Evolutionary conservation across 352 stramenopile genomes (phyloP).

Genomic region (Phytophthora pluvialis): DNA sequence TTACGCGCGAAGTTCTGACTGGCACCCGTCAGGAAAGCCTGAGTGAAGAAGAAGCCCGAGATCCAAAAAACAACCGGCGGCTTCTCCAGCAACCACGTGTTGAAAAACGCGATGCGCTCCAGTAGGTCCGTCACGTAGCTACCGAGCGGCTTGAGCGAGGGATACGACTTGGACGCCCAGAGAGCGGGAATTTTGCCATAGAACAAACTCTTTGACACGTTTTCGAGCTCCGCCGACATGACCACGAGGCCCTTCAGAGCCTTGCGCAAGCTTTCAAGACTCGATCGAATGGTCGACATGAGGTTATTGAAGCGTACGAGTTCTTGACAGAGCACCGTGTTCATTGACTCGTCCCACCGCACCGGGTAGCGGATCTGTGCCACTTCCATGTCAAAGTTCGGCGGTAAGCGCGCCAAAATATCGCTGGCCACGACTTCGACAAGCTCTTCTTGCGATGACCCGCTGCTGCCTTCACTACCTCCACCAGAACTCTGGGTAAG

Average conservation of each 20-base stretch:
- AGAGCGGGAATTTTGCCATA: conserved; percentile 92
- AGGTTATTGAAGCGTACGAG: conserved; percentile 95
- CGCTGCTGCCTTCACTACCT: conserved; percentile 57
- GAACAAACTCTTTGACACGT: conserved; percentile 91
- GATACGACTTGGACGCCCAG: conserved; percentile 93
- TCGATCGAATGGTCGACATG: conserved; percentile 85
- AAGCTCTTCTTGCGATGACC: conserved; percentile 91
- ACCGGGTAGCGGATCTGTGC: conserved; percentile 93
- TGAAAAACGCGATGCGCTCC: conserved; percentile 91
- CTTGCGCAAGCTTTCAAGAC: conserved; percentile 87
- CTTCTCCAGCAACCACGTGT: conserved; percentile 89
- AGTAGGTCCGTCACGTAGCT: conserved; percentile 93
- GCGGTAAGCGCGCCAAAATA: conserved; percentile 85
- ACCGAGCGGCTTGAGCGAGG: conserved; percentile 92
- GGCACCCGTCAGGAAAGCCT: conserved; percentile 95
- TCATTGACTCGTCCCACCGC: conserved; percentile 94
- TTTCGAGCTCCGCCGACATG: conserved; percentile 94
- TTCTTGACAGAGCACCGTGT: conserved; percentile 94
- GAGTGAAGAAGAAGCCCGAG: conserved; percentile 96
- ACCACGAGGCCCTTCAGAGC: conserved; percentile 94
- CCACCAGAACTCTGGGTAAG: conserved; percentile 88
- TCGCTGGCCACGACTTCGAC: conserved; percentile 88
- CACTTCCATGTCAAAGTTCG: conserved; percentile 94
- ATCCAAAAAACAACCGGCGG: conserved; percentile 94
- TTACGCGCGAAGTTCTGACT: conserved; percentile 95